These are phyloP conservation scores for Arctium minus DNA, from an alignment of 129 eudicot species.

Conservation along the genomic window DNA sequence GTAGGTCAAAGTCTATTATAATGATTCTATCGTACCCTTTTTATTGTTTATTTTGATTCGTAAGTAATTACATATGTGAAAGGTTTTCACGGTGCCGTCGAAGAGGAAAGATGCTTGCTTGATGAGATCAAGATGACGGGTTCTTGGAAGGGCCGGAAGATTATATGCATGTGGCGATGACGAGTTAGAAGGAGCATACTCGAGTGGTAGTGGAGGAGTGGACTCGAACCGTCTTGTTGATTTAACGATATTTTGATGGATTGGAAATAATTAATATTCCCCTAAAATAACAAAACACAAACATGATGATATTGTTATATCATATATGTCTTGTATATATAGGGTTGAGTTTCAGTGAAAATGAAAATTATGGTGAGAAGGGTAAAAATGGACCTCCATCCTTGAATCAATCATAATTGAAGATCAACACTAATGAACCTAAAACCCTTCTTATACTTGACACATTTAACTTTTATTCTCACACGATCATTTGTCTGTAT, in stretches of 20 bases:
- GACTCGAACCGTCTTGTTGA: background rate
- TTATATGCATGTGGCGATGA: background rate
- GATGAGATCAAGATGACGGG: background rate
- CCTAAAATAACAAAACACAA: background rate
- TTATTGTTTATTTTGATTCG: background rate
- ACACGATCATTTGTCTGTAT: too few species aligned
- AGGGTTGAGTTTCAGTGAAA: too few species aligned
- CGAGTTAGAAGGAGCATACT: background rate
- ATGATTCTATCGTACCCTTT: constrained; percentile 23
- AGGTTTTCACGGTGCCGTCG: background rate
- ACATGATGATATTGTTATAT: background rate
- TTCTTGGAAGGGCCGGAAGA: background rate
- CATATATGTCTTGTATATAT: too few species aligned
- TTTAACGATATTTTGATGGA: background rate
- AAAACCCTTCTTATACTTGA: too few species aligned
- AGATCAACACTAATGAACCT: too few species aligned
- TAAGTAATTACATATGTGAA: background rate
- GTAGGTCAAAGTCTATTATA: constrained; percentile 12
- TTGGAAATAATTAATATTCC: background rate
- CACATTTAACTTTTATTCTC: too few species aligned
- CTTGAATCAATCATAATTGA: too few species aligned
- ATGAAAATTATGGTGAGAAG: too few species aligned
- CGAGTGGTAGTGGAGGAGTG: background rate
- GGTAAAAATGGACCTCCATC: too few species aligned
- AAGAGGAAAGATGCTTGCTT: background rate